These are phyloP conservation scores for Ormosia semicastrata DNA, from an alignment of 306 rosid genomes.

Conservation along the genomic window DNA sequence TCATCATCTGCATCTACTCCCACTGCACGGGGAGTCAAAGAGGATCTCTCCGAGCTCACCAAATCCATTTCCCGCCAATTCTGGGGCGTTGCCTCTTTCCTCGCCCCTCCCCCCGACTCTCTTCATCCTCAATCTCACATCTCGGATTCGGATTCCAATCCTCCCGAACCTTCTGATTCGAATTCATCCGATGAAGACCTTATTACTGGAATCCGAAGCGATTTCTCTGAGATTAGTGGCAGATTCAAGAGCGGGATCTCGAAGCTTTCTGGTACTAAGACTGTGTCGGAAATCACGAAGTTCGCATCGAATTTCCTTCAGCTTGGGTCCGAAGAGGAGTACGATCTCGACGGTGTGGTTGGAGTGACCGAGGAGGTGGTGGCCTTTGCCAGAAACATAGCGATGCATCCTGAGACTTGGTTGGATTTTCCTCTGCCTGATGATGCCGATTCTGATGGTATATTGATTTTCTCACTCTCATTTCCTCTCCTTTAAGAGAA, in stretches of 20 bases:
- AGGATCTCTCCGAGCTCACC: conserved; percentile 74
- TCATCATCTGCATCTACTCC: conserved; percentile 45
- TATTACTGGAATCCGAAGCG: conserved; percentile 86
- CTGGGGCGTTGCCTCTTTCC: conserved; percentile 92
- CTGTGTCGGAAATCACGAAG: conserved; percentile 83
- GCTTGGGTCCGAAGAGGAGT: conserved; percentile 56
- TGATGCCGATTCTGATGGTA: conserved; percentile 69
- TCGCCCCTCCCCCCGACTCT: conserved; percentile 77
- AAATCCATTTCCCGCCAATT: conserved; percentile 70
- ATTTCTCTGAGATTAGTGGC: conserved; percentile 84
- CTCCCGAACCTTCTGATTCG: conserved; percentile 15
- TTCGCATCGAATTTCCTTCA: conserved; percentile 90
- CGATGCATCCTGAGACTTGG: conserved; percentile 92
- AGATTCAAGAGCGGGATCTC: conserved; percentile 80
- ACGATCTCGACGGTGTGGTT: conserved; percentile 52
- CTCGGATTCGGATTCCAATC: conserved; percentile 35
- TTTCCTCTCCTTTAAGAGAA: background rate
- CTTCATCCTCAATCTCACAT: conserved; percentile 11
- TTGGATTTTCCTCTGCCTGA: conserved; percentile 78
- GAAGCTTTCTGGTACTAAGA: conserved; percentile 59
- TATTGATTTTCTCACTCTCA: background rate
- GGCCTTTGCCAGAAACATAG: conserved; percentile 59
- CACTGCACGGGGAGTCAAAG: conserved; percentile 74
- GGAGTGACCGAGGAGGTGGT: conserved; percentile 78
- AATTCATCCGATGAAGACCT: conserved; percentile 57